phyloP scores from a whole-genome alignment of 345 rosid species.

The Lepidium africanum region DNA sequence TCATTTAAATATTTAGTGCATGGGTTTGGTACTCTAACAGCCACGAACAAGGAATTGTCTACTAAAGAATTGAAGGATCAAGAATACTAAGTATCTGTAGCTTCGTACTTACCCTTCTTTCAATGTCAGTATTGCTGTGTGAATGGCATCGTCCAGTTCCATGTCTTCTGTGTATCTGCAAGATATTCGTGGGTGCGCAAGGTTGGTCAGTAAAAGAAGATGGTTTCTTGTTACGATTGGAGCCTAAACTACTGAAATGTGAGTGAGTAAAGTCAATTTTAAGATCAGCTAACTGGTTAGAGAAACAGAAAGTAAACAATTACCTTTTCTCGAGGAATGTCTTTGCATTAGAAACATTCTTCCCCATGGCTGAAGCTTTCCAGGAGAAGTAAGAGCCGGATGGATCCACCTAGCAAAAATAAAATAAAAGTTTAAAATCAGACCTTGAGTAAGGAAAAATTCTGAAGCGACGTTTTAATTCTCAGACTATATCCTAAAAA shows the following conservation, averaged over 20 bases:
- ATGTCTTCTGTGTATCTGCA: slow-evolving; percentile 87
- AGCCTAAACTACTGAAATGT: neutral
- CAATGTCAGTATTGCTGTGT: slow-evolving; percentile 87
- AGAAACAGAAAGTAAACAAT: neutral
- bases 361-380: slow-evolving; percentile 99
- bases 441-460: neutral
- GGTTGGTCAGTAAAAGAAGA: neutral
- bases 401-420: slow-evolving; percentile 65
- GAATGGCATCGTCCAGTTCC: slow-evolving; percentile 99
- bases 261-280: neutral
- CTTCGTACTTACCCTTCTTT: slow-evolving; percentile 71
- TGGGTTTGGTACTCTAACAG: neutral
- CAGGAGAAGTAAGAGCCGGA: slow-evolving; percentile 98
- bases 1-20: neutral
- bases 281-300: neutral
- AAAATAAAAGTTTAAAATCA: neutral
- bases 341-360: slow-evolving; percentile 91
- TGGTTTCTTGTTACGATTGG: neutral
- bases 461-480: neutral
- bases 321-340: slow-evolving; percentile 95
- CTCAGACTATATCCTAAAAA: neutral
- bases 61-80: neutral
- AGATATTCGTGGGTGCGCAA: neutral
- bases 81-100: neutral
- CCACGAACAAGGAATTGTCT: neutral